These are phyloP conservation scores for Cryphonectria japonica DNA, from an alignment of 2,329 filamentous ascomycete genomes.

Conservation along the genomic window DNA sequence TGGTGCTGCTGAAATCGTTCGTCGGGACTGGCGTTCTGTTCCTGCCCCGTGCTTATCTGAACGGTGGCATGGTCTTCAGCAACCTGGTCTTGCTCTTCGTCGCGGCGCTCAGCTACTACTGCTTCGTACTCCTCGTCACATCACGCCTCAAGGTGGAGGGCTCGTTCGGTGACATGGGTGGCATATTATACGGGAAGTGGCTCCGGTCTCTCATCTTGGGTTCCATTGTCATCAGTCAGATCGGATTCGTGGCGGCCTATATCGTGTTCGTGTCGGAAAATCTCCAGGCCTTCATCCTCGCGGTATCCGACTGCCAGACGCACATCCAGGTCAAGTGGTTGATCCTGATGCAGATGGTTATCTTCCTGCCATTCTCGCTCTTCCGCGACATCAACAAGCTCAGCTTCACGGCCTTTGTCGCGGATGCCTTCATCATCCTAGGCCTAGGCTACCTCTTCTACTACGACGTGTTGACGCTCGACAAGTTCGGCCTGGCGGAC, in stretches of 20 bases:
- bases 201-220: conserved; percentile 85
- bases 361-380: conserved; percentile 92
- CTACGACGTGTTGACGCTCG: conserved; percentile 87
- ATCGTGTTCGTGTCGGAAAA: conserved; percentile 98
- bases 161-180: conserved; percentile 98
- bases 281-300: conserved; percentile 89
- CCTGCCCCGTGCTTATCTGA: conserved; percentile 88
- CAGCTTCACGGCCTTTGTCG: conserved; percentile 89
- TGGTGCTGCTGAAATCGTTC: conserved; percentile 94
- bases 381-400: conserved; percentile 97
- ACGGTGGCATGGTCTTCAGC: conserved; percentile 96
- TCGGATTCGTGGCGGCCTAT: conserved; percentile 93
- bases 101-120: conserved; percentile 90
- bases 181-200: conserved; percentile 85
- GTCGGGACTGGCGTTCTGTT: conserved; percentile 96
- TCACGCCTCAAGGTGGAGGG: conserved; percentile 84
- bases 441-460: conserved; percentile 95
- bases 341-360: conserved; percentile 91
- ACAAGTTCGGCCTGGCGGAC: conserved; percentile 75
- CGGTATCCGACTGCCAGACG: conserved; percentile 85
- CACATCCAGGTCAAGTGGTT: conserved; percentile 86
- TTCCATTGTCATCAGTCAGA: conserved; percentile 93
- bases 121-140: conserved; percentile 90
- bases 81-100: conserved; percentile 87
- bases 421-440: conserved; percentile 91